These are phyloP conservation scores for Desmodesmus armatus DNA, from an alignment of 139 green algal genomes.

Conservation along the genomic window DNA sequence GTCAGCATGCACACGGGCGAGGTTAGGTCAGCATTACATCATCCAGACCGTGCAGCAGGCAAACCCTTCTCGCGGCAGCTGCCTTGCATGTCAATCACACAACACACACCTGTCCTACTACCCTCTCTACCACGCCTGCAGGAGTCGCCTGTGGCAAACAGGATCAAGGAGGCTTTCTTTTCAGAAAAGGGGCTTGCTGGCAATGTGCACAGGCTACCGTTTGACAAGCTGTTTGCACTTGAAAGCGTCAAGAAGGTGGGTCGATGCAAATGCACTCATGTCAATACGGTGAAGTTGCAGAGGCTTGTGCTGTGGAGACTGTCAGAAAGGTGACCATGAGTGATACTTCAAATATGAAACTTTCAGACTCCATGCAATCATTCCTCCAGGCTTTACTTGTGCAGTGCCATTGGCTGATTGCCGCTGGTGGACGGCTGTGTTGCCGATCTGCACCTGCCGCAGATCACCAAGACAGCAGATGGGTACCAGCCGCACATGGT, in stretches of 20 bases:
- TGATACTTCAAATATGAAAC: not conserved
- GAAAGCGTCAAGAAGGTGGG: conserved; percentile 79
- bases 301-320: not conserved
- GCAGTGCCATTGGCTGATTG: not conserved
- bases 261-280: not conserved
- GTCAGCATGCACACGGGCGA: not conserved
- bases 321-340: not conserved
- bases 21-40: not conserved
- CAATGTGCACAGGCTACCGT: conserved; percentile 72
- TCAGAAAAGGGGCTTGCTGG: conserved; percentile 67
- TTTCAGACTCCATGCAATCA: not conserved
- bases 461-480: conserved; percentile 85
- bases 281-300: not conserved
- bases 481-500: conserved; percentile 91
- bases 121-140: too few relatives aligned
- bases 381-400: not conserved
- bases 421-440: not conserved
- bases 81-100: too few relatives aligned
- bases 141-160: conserved; percentile 78
- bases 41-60: too few relatives aligned
- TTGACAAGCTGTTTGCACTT: conserved; percentile 88
- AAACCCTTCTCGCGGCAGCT: too few relatives aligned
- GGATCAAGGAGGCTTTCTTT: conserved; percentile 81
- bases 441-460: too few relatives aligned
- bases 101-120: too few relatives aligned